phyloP scores from a whole-genome alignment of 2,329 filamentous ascomycete species.

The Phoma sp. region DNA sequence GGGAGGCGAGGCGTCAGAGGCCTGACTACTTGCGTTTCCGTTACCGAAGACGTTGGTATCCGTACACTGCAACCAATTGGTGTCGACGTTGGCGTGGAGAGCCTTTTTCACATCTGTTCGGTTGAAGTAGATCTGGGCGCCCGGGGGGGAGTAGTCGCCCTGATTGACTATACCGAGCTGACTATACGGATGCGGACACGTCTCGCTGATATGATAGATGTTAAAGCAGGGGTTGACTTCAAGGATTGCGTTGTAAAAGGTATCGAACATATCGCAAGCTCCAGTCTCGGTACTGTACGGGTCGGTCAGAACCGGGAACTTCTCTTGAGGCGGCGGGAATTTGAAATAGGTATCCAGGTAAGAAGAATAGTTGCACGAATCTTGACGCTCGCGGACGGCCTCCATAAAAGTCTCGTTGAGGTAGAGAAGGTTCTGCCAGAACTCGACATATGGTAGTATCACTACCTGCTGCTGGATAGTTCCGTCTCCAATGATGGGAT shows the following conservation, averaged over 20 bases:
- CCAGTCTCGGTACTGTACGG: conserved; percentile 28
- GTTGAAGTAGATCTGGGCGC: conserved; percentile 57
- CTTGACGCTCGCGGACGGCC: conserved; percentile 40
- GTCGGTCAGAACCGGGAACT: conserved; percentile 41
- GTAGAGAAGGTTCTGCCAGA: conserved; percentile 50
- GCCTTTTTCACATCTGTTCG: conserved; percentile 58
- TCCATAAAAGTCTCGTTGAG: conserved; percentile 53
- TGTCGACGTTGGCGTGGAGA: conserved; percentile 54
- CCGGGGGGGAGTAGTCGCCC: conserved; percentile 49
- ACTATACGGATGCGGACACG: conserved; percentile 52
- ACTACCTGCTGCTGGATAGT: conserved; percentile 48
- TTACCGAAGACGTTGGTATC: conserved; percentile 51
- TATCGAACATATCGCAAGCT: conserved; percentile 50
- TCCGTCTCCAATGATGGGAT: conserved; percentile 53
- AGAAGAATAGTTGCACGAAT: conserved; percentile 33
- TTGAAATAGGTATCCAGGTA: conserved; percentile 43
- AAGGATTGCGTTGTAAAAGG: conserved; percentile 47
- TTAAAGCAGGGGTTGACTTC: conserved; percentile 59
- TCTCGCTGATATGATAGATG: conserved; percentile 55
- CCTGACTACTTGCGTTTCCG: conserved; percentile 28
- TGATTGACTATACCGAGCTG: conserved; percentile 48
- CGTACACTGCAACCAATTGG: conserved; percentile 53
- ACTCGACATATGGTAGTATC: conserved; percentile 46
- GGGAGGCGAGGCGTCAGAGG: conserved; percentile 45
- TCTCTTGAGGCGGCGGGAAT: conserved; percentile 47